Percentiles rank a stretch among this genome's conserved stretches.
phyloP scores from a whole-genome alignment of 1,284 basidiomycete species.

The Ustilago lituana region DNA sequence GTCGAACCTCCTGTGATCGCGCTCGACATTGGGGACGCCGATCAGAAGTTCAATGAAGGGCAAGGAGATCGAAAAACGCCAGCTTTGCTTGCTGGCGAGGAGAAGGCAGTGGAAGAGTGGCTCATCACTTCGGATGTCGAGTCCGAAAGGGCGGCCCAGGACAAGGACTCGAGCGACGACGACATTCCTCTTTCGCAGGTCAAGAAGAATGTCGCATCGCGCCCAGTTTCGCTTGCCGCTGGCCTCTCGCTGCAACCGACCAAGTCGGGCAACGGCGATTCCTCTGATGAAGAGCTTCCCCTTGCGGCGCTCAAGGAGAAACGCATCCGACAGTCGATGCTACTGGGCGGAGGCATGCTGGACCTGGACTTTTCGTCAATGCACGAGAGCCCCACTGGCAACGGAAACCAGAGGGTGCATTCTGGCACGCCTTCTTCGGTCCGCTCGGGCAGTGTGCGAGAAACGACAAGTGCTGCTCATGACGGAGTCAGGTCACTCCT shows the following conservation, averaged over 20 bases:
- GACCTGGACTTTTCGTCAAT: slow-evolving; percentile 46
- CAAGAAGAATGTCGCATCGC: slow-evolving; percentile 45
- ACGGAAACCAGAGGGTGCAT: background rate
- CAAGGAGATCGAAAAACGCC: slow-evolving; percentile 16
- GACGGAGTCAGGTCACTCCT: slow-evolving; percentile 9
- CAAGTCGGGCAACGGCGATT: slow-evolving; percentile 23
- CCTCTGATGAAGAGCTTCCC: slow-evolving; percentile 56
- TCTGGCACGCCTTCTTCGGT: slow-evolving; percentile 16
- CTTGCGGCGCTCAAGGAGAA: slow-evolving; percentile 56
- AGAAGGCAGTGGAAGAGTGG: slow-evolving; percentile 45
- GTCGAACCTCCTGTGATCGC: slow-evolving; percentile 44
- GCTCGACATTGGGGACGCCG: slow-evolving; percentile 28
- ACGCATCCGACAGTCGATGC: slow-evolving; percentile 35
- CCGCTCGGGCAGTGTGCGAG: slow-evolving; percentile 13
- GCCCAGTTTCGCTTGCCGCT: slow-evolving; percentile 35
- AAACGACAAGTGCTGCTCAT: background rate
- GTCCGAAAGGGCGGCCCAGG: slow-evolving; percentile 10
- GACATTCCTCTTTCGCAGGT: slow-evolving; percentile 56
- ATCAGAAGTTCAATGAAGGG: background rate
- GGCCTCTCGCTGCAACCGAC: slow-evolving; percentile 20
- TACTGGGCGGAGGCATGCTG: slow-evolving; percentile 42
- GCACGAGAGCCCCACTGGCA: slow-evolving; percentile 1
- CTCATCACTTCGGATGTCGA: slow-evolving; percentile 43
- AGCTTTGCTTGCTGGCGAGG: slow-evolving; percentile 24
- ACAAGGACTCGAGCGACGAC: slow-evolving; percentile 45